phyloP scores from a whole-genome alignment of 2,329 filamentous ascomycete species.

The Tolypocladium capitatum region DNA sequence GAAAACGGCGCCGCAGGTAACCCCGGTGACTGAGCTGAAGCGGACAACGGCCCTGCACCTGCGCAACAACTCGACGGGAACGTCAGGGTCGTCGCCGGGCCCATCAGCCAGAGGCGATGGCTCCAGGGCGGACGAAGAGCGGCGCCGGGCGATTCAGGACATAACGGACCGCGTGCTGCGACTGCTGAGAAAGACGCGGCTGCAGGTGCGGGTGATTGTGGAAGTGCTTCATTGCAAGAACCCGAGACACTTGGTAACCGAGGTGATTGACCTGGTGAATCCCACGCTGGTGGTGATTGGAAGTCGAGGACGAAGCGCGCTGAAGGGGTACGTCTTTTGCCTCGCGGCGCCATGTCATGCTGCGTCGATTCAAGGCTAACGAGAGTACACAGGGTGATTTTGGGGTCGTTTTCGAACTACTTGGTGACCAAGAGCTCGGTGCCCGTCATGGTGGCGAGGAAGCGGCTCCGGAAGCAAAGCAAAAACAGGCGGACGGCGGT shows the following conservation, averaged over 20 bases:
- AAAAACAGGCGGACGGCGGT: conserved; percentile 59
- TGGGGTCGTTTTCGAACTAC: conserved; percentile 96
- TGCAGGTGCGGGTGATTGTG: conserved; percentile 86
- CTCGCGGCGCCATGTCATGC: background rate
- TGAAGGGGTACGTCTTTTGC: conserved; percentile 66
- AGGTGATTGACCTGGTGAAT: conserved; percentile 87
- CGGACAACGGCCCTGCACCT: conserved; percentile 14
- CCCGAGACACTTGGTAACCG: conserved; percentile 87
- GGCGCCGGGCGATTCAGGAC: conserved; percentile 65
- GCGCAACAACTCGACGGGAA: conserved; percentile 16
- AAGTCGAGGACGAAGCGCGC: conserved; percentile 75
- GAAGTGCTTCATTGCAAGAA: conserved; percentile 98
- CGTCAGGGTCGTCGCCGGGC: conserved; percentile 32
- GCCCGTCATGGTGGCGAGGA: conserved; percentile 94
- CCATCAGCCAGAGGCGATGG: conserved; percentile 35
- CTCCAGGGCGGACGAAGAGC: conserved; percentile 60
- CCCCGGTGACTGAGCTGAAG: conserved; percentile 20
- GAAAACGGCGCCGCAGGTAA: conserved; percentile 19
- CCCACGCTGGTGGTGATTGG: conserved; percentile 90
- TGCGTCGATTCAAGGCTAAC: conserved; percentile 16
- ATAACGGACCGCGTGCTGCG: conserved; percentile 79
- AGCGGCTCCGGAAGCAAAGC: conserved; percentile 74
- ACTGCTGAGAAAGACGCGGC: conserved; percentile 73
- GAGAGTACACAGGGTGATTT: conserved; percentile 56
- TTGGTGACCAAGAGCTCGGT: conserved; percentile 92